Evolutionary conservation across 176 grass and related monocot genomes (phyloP).

Genomic region (Oropetium thomaeum): DNA sequence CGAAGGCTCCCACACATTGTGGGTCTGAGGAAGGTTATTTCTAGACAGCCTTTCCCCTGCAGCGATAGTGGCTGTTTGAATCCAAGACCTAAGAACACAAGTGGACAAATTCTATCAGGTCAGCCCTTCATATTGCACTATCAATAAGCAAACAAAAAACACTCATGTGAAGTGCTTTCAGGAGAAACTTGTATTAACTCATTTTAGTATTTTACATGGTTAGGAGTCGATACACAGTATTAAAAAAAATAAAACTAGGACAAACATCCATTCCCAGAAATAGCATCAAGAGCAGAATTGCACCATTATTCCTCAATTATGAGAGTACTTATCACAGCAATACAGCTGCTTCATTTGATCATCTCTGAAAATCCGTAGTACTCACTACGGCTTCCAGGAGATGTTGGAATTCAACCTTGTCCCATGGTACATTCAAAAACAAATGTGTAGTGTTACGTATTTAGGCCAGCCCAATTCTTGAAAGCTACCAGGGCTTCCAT

Average conservation of each 20-base stretch:
- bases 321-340: constrained; percentile 4
- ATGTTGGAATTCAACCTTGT: constrained; percentile 20
- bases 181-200: constrained; percentile 7
- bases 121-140: too few relatives aligned
- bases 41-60: too few relatives aligned
- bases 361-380: constrained; percentile 11
- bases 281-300: constrained; percentile 21
- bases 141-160: neutral
- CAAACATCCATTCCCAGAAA: constrained; percentile 21
- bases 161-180: neutral
- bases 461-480: constrained; percentile 97
- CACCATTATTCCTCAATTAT: neutral
- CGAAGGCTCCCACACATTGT: too few relatives aligned
- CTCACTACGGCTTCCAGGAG: constrained; percentile 21
- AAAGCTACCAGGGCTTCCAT: constrained; percentile 93
- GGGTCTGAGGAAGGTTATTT: too few relatives aligned
- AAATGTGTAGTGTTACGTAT: constrained; percentile 35
- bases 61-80: too few relatives aligned
- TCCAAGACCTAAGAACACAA: too few relatives aligned
- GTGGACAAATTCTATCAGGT: too few relatives aligned
- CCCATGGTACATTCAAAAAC: constrained; percentile 9
- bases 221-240: neutral
- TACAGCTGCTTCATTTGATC: constrained; percentile 14
- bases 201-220: constrained; percentile 23
- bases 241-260: neutral